Base-by-base conservation (phyloP, 768 basidiomycete species). In the Cystofilobasidium bisporidii region DNA sequence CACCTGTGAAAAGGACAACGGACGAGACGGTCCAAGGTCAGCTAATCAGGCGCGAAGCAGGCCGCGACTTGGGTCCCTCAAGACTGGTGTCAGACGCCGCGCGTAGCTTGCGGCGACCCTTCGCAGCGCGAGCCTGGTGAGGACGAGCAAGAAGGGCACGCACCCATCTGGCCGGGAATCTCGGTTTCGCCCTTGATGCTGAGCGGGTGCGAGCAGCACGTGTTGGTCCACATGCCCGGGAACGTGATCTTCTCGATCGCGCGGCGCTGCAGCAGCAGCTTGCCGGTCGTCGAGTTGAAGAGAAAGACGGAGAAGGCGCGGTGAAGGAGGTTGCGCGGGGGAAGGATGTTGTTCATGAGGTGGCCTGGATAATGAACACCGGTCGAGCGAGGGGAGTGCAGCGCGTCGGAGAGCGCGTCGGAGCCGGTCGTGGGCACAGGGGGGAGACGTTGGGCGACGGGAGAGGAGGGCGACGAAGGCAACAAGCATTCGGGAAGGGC, bases 141-240 rank as follows among this genome's bases (percentile, higher is more conserved):
- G n/a, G 17, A 18, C 17, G 33, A 40, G 47, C 28, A 33, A 9
- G 26, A 24, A 64, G 17, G 48, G 6, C n/a, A 67, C 77, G 68
- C 56, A 76, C 80, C 80, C 24, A 76, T 71, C 76, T 96, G 88
- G 41, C 85, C 83, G 79, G 91, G 87, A 71, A 84, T 83, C 70
- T 86, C 87, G 71, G 91, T 89, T 78, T 98, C 96, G 72, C 89
- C 86, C 38, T 69, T 72, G 62, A 76, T 76, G 47, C 74, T 75
- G 60, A 99, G 81, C 22, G 94, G 94, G 75, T 99, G 94, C 28
- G 90, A 92, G 79, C 94, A 99, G 77, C 96, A 99, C 11, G 96
- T 98, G 78, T 99, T 99, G 38, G 96, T 99, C 96, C 96, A 99
- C 92, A 97, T 92, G 73, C 89, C 83, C 8, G 96, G 96, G 80